Percentiles rank a stretch among this genome's conserved stretches.
Conservation (phyloP, 495 filamentous ascomycete species). For the Tetracladium setigerum region DNA sequence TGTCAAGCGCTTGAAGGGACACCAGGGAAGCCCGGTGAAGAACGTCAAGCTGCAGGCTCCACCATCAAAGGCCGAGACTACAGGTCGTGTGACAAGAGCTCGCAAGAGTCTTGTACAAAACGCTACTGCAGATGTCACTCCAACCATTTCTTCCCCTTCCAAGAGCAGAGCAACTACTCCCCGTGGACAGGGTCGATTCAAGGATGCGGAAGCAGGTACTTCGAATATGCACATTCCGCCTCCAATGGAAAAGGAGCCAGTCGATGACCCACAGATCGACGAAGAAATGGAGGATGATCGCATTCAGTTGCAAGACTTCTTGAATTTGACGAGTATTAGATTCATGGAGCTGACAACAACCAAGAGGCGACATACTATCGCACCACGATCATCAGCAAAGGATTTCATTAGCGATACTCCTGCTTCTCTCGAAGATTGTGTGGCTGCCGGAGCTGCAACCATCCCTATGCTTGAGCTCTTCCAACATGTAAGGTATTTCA, state of each 20-base stretch:
- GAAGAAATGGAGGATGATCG: constrained; percentile 46
- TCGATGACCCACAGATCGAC: constrained; percentile 21
- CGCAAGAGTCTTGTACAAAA: constrained; percentile 31
- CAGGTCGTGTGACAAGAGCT: constrained; percentile 48
- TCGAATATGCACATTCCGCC: constrained; percentile 34
- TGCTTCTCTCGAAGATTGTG: constrained; percentile 59
- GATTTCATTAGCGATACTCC: constrained; percentile 26
- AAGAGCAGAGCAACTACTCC: constrained; percentile 38
- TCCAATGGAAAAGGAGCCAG: constrained; percentile 27
- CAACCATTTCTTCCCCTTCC: constrained; percentile 39
- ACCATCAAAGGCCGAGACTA: constrained; percentile 55
- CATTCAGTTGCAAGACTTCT: constrained; percentile 84
- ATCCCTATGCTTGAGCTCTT: constrained; percentile 90
- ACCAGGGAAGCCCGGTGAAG: constrained; percentile 70
- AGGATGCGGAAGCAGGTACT: constrained; percentile 33
- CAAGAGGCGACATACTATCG: constrained; percentile 80
- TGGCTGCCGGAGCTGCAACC: constrained; percentile 86
- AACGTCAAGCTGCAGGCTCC: constrained; percentile 60
- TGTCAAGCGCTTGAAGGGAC: constrained; percentile 62
- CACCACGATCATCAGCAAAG: constrained; percentile 39
- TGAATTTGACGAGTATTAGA: constrained; percentile 90
- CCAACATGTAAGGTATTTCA: constrained; percentile 61
- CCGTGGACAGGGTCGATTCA: constrained; percentile 41
- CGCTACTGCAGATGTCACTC: constrained; percentile 25
- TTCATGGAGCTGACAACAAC: constrained; percentile 95